Conservation (phyloP, 2,329 filamentous ascomycete genomes). For the Colletotrichum sp. region DNA sequence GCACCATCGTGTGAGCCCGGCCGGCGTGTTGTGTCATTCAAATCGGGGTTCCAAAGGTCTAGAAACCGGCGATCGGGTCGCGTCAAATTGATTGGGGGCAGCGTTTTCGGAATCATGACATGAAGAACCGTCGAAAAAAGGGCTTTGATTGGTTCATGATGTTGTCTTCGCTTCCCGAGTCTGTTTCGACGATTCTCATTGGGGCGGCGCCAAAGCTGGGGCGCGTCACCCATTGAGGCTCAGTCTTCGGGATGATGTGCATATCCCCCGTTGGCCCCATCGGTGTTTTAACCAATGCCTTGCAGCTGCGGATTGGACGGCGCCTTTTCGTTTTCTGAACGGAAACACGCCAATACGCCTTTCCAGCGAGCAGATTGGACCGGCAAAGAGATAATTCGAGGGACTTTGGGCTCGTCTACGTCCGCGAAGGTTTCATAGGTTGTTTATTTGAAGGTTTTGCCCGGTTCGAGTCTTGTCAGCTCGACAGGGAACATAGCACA, state of each 20-base stretch:
- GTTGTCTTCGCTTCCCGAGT: background rate
- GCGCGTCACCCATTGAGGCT: slow-evolving; percentile 20
- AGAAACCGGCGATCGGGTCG: background rate
- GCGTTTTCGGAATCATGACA: background rate
- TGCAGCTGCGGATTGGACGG: background rate
- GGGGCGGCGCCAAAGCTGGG: background rate
- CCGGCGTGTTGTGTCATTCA: background rate
- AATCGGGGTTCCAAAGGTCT: background rate
- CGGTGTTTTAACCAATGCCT: background rate
- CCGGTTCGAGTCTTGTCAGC: background rate
- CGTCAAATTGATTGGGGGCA: background rate
- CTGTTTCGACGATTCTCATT: background rate
- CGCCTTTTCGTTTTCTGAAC: background rate
- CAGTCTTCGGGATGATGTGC: slow-evolving; percentile 19
- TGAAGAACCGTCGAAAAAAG: background rate
- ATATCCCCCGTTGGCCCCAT: background rate
- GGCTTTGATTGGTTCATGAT: background rate
- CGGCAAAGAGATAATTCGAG: background rate
- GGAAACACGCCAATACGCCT: background rate
- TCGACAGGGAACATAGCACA: background rate
- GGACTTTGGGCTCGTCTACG: background rate
- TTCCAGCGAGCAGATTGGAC: background rate
- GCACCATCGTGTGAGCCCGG: background rate
- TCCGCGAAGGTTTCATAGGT: background rate
- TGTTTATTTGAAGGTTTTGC: background rate